These are phyloP conservation scores for Gossypium turneri DNA, from an alignment of 345 rosid species.

Conservation along the genomic window DNA sequence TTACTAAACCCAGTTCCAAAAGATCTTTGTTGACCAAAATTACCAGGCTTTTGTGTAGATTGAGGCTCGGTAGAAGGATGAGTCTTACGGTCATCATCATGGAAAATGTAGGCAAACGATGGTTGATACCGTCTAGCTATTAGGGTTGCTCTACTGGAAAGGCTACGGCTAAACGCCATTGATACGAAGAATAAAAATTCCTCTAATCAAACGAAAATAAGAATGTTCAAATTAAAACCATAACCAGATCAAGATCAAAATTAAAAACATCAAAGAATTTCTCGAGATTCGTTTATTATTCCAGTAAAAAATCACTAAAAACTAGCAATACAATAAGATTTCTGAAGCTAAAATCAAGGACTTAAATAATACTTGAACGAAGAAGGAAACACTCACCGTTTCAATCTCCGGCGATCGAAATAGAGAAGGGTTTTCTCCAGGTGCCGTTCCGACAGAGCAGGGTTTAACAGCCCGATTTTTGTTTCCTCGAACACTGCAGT, in stretches of 20 bases:
- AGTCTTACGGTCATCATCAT: conserved; percentile 31
- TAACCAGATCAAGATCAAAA: neutral
- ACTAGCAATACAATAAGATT: neutral
- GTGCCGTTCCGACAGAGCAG: neutral
- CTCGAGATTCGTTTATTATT: neutral
- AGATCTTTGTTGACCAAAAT: conserved; percentile 35
- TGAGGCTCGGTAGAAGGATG: conserved; percentile 23
- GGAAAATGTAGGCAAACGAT: conserved; percentile 36
- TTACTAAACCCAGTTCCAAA: conserved; percentile 24
- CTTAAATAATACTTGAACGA: neutral
- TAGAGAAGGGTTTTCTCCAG: neutral
- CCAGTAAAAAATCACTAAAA: neutral
- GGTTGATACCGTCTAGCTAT: conserved; percentile 32
- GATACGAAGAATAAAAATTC: conserved; percentile 12
- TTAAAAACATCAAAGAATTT: neutral
- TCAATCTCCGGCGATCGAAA: neutral
- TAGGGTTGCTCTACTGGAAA: conserved; percentile 45
- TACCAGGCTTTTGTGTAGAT: conserved; percentile 28
- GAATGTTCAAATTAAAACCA: neutral
- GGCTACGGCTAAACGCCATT: conserved; percentile 57
- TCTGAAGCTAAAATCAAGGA: neutral
- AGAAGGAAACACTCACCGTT: neutral
- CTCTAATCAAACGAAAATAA: neutral
- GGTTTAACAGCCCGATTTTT: neutral
- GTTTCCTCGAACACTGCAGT: neutral